Conservation (phyloP, 1,284 basidiomycete genomes). For the Schizophyllum commune region DNA sequence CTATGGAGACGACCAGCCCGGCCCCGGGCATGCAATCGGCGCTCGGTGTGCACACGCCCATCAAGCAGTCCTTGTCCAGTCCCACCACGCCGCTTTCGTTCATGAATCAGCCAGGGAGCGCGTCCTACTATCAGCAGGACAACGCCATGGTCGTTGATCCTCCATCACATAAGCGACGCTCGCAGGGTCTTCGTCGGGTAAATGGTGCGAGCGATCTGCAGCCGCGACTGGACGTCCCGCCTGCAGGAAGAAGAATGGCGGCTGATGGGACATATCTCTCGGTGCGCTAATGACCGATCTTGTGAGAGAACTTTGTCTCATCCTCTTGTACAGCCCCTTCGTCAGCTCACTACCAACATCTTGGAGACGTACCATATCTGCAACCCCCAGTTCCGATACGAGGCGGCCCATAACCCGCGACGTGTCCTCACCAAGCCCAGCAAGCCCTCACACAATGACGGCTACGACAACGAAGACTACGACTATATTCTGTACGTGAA, state of each 20-base stretch:
- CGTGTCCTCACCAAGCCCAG: slow-evolving; percentile 94
- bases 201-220: slow-evolving; percentile 63
- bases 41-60: not conserved
- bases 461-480: slow-evolving; percentile 94
- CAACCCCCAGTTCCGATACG: slow-evolving; percentile 90
- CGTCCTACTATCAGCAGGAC: slow-evolving; percentile 53
- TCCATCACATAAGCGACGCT: slow-evolving; percentile 59
- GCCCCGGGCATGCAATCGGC: slow-evolving; percentile 14
- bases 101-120: slow-evolving; percentile 39
- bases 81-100: slow-evolving; percentile 66
- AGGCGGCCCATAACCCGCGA: slow-evolving; percentile 86
- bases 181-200: slow-evolving; percentile 64
- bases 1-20: slow-evolving; percentile 28
- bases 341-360: slow-evolving; percentile 81
- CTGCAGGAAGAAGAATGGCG: slow-evolving; percentile 58
- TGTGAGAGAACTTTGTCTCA: slow-evolving; percentile 7
- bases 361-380: slow-evolving; percentile 88
- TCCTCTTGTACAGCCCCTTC: slow-evolving; percentile 56
- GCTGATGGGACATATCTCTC: slow-evolving; percentile 57
- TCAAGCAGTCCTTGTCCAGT: slow-evolving; percentile 43
- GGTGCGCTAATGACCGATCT: slow-evolving; percentile 28
- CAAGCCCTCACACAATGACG: slow-evolving; percentile 90
- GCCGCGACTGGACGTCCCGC: slow-evolving; percentile 54
- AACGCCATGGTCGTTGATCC: slow-evolving; percentile 63
- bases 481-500: slow-evolving; percentile 98